A percentile compares a stretch with the other conserved stretches of the same genome.
These are phyloP conservation scores for Adiantum capillusveneris DNA, from an alignment of 75 land plant species.

Conservation along the genomic window DNA sequence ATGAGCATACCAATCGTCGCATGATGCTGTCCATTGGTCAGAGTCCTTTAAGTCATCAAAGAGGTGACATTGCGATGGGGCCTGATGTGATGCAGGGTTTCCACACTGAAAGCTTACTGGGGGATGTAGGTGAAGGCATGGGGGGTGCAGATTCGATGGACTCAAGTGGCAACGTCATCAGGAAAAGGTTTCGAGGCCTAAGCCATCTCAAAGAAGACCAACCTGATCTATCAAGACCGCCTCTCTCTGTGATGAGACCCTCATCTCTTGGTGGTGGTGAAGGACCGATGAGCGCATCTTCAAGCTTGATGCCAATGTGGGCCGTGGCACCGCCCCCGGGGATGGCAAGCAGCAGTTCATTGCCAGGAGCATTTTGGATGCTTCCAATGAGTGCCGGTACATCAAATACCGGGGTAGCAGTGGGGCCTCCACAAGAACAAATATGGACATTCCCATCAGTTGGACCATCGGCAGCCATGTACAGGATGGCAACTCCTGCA, in stretches of 20 bases:
- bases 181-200: background rate
- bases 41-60: no score
- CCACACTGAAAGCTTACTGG: slow-evolving; percentile 12
- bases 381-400: slow-evolving; percentile 47
- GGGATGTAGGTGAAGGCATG: slow-evolving; percentile 11
- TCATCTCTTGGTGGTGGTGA: slow-evolving; percentile 5
- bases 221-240: slow-evolving; percentile 17
- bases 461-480: slow-evolving; percentile 11
- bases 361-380: slow-evolving; percentile 76
- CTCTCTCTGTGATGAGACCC: slow-evolving; percentile 1
- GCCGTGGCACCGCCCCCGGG: slow-evolving; percentile 35
- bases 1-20: slow-evolving; percentile 19
- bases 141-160: slow-evolving; percentile 7
- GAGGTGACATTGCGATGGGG: slow-evolving; percentile 10
- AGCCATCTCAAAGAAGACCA: slow-evolving; percentile 20
- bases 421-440: background rate
- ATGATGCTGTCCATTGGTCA: slow-evolving; percentile 11
- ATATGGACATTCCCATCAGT: slow-evolving; percentile 20
- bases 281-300: slow-evolving; percentile 7
- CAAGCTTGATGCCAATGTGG: slow-evolving; percentile 45
- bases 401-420: slow-evolving; percentile 13
- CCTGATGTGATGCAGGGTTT: slow-evolving; percentile 13
- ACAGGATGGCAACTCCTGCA: slow-evolving; percentile 26
- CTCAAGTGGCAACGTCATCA: slow-evolving; percentile 14
- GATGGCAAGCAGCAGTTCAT: slow-evolving; percentile 16